These are phyloP conservation scores for Fraxinus cuspidata DNA, from an alignment of 257 asterid genomes.

Conservation along the genomic window DNA sequence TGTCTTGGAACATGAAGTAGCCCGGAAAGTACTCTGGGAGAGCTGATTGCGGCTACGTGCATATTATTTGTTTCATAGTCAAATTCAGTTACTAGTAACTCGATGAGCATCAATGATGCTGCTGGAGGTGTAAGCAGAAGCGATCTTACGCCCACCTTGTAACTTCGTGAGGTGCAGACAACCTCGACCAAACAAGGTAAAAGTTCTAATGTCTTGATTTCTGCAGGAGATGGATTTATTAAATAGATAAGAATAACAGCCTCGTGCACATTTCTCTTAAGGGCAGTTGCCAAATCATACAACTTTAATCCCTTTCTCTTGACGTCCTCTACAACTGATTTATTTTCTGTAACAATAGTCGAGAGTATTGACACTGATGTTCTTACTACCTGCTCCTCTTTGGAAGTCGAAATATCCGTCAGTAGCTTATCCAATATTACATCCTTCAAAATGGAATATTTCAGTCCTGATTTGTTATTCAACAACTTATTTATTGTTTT, in stretches of 20 bases:
- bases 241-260: slow-evolving; percentile 76
- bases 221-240: slow-evolving; percentile 77
- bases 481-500: slow-evolving; percentile 63
- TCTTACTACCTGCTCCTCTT: slow-evolving; percentile 65
- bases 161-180: slow-evolving; percentile 61
- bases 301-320: slow-evolving; percentile 75
- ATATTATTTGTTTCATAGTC: slow-evolving; percentile 63
- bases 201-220: slow-evolving; percentile 71
- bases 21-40: slow-evolving; percentile 74
- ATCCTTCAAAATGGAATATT: slow-evolving; percentile 76
- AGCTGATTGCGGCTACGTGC: slow-evolving; percentile 71
- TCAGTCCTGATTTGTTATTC: slow-evolving; percentile 59
- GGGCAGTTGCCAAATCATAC: slow-evolving; percentile 76
- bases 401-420: slow-evolving; percentile 68
- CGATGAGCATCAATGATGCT: slow-evolving; percentile 85
- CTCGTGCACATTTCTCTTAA: slow-evolving; percentile 73
- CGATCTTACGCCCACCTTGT: slow-evolving; percentile 45
- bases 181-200: slow-evolving; percentile 81
- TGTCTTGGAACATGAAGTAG: slow-evolving; percentile 66
- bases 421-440: slow-evolving; percentile 77
- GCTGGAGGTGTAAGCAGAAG: slow-evolving; percentile 66
- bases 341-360: slow-evolving; percentile 58
- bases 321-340: slow-evolving; percentile 62
- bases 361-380: slow-evolving; percentile 73
- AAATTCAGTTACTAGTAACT: slow-evolving; percentile 65